These are phyloP conservation scores for Phlebiopsis gigantea DNA, from an alignment of 768 basidiomycete genomes.

Conservation along the genomic window DNA sequence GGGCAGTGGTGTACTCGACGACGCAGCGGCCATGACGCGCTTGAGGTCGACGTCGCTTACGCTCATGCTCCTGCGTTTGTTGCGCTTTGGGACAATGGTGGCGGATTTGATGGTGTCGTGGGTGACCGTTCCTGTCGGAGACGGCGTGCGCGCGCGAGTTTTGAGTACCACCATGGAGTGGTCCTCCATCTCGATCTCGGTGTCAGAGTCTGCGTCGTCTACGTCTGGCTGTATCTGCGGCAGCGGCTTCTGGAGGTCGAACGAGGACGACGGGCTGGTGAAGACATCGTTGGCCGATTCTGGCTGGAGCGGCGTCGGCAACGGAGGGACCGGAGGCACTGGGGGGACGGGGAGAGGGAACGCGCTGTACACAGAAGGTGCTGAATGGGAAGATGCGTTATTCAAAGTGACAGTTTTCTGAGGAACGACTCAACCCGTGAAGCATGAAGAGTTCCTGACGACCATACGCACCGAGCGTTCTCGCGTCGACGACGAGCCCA, in stretches of 20 bases:
- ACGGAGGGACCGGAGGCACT: conserved; percentile 39
- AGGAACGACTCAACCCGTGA: conserved; percentile 1
- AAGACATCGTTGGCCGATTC: conserved; percentile 44
- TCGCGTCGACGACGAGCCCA: conserved; percentile 57
- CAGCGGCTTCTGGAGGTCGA: conserved; percentile 52
- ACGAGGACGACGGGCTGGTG: conserved; percentile 23
- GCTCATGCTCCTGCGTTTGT: conserved; percentile 69
- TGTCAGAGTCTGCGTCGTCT: conserved; percentile 26
- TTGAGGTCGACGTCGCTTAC: conserved; percentile 60
- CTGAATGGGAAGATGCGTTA: conserved; percentile 19
- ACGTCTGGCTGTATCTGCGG: conserved; percentile 46
- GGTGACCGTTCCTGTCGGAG: conserved; percentile 22
- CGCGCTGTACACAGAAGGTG: conserved; percentile 31
- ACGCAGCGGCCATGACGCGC: conserved; percentile 33
- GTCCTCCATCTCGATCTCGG: conserved; percentile 43
- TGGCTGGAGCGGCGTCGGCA: conserved; percentile 27
- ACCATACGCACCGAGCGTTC: conserved; percentile 59
- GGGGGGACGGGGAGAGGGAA: conserved; percentile 38
- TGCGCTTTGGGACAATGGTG: conserved; percentile 21
- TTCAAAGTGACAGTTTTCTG: conserved; percentile 24
- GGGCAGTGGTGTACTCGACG: conserved; percentile 33
- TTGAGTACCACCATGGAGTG: conserved; percentile 56
- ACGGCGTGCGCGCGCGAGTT: conserved; percentile 25
- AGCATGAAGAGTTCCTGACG: conserved; percentile 5
- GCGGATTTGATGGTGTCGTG: conserved; percentile 19